phyloP scores from a whole-genome alignment of 495 filamentous ascomycete species.

The Xylaria palmicola region DNA sequence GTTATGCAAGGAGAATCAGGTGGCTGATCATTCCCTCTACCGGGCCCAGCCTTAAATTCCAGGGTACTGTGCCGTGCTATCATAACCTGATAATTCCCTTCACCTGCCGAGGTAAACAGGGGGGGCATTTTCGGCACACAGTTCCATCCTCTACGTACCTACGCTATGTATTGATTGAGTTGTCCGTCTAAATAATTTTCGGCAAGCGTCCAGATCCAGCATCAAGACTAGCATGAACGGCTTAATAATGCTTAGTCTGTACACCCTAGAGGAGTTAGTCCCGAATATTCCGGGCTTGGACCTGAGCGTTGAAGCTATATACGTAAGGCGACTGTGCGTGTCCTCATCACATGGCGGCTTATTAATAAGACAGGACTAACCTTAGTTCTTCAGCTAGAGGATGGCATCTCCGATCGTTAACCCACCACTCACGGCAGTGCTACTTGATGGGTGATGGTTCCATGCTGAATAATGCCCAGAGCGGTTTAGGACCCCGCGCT shows the following conservation, averaged over 20 bases:
- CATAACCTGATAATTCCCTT: not conserved
- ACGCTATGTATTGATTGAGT: too few species aligned
- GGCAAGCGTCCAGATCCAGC: too few species aligned
- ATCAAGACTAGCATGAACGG: not conserved
- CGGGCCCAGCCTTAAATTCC: constrained; percentile 10
- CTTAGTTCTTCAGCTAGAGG: not conserved
- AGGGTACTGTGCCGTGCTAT: not conserved
- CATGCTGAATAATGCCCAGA: not conserved
- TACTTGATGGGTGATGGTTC: not conserved
- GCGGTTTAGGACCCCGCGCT: too few species aligned
- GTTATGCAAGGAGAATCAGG: constrained; percentile 10
- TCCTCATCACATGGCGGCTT: not conserved
- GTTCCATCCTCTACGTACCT: too few species aligned
- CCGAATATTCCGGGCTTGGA: not conserved
- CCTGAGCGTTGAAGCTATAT: not conserved
- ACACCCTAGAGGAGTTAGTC: not conserved
- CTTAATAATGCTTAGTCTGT: not conserved
- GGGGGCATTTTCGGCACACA: constrained; percentile 7
- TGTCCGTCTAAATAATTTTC: too few species aligned
- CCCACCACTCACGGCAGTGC: not conserved
- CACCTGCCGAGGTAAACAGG: not conserved
- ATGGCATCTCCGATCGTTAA: not conserved
- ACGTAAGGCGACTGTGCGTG: not conserved
- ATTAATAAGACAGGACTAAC: constrained; percentile 7
- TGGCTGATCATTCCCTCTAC: constrained; percentile 10